Percentiles rank a stretch among this genome's conserved stretches.
These are phyloP conservation scores for Pseudopyricularia javanii DNA, from an alignment of 2,329 filamentous ascomycete species.

Conservation along the genomic window DNA sequence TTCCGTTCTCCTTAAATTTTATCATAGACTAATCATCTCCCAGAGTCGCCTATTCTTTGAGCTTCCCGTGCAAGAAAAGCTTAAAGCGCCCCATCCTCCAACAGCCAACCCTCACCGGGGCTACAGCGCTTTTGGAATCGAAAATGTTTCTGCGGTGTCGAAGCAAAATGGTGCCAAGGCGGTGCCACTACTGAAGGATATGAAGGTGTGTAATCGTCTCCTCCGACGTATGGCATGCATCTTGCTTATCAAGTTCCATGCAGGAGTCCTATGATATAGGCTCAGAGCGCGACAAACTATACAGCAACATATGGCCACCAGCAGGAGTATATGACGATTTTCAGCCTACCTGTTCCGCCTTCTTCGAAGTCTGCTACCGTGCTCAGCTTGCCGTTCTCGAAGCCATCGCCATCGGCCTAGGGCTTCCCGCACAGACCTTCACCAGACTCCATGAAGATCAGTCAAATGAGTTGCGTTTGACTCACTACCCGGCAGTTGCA, in stretches of 20 bases:
- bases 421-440: neutral
- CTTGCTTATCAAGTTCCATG: neutral
- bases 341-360: neutral
- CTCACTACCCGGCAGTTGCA: neutral
- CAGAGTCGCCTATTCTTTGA: neutral
- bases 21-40: neutral
- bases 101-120: neutral
- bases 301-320: slow-evolving; percentile 1
- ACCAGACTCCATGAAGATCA: neutral
- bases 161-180: neutral
- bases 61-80: neutral
- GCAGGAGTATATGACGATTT: neutral
- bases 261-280: slow-evolving; percentile 1
- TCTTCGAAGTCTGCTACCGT: neutral
- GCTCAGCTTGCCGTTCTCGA: neutral
- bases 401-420: neutral
- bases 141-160: neutral
- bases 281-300: neutral
- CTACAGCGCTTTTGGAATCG: slow-evolving; percentile 1
- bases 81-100: neutral
- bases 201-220: too few relatives aligned
- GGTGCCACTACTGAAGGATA: neutral
- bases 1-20: neutral
- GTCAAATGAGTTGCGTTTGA: neutral
- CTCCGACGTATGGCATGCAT: neutral